A percentile compares a stretch with the other conserved stretches of the same genome.
phyloP scores from a whole-genome alignment of 306 rosid species.

The Myrica gale region DNA sequence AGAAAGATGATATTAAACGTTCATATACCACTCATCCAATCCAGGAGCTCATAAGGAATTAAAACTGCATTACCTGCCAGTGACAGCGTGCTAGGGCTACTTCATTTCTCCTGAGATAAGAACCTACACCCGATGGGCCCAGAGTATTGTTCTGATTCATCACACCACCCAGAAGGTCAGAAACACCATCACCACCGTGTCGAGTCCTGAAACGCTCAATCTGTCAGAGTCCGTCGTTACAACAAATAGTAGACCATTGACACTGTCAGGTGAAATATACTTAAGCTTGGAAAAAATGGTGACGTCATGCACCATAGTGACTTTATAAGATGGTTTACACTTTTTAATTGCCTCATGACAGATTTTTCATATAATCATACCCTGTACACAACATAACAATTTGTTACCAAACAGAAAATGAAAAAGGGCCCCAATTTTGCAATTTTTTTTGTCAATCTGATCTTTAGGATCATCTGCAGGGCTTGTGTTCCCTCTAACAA shows the following conservation, averaged over 20 bases:
- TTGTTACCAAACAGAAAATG: neutral
- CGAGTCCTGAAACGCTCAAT: slow-evolving; percentile 53
- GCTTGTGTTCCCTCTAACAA: neutral
- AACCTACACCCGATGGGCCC: slow-evolving; percentile 63
- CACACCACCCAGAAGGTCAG: slow-evolving; percentile 41
- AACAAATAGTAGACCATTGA: slow-evolving; percentile 8
- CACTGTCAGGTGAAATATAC: neutral
- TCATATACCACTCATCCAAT: slow-evolving; percentile 18
- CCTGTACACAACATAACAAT: neutral
- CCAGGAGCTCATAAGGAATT: slow-evolving; percentile 14
- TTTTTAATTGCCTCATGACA: neutral
- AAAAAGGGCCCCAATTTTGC: neutral
- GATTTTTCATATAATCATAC: neutral
- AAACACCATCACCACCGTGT: slow-evolving; percentile 34
- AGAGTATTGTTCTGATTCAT: slow-evolving; percentile 32
- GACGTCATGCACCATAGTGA: neutral
- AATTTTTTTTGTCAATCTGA: neutral
- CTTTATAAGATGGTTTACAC: neutral
- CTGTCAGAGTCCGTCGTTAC: slow-evolving; percentile 44
- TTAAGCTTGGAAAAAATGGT: neutral
- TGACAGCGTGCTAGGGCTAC: slow-evolving; percentile 57
- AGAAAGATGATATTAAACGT: slow-evolving; percentile 28
- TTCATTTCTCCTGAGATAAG: slow-evolving; percentile 74
- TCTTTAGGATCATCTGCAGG: neutral
- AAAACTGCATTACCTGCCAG: slow-evolving; percentile 71